Percentiles rank a stretch among this genome's conserved stretches.
These are phyloP conservation scores for Fonsecaea monophora DNA, from an alignment of 2,329 filamentous ascomycete genomes.

Conservation along the genomic window DNA sequence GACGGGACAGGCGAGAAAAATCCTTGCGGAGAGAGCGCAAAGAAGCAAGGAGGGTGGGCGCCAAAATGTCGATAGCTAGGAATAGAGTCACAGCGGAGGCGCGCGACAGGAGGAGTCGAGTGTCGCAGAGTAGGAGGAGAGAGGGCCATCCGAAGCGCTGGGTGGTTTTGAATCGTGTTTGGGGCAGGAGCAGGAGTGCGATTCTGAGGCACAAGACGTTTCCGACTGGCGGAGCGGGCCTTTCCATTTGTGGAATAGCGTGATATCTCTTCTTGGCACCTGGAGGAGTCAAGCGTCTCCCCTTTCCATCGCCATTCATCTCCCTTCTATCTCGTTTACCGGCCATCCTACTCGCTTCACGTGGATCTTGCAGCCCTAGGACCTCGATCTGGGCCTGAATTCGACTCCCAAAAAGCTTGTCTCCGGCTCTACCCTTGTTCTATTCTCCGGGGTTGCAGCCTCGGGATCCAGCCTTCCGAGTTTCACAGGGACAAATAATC, in stretches of 20 bases:
- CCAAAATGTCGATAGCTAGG: conserved; percentile 18
- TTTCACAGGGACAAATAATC: conserved; percentile 28
- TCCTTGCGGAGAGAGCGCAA: conserved; percentile 1
- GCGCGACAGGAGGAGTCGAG: conserved; percentile 15
- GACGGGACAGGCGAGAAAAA: conserved; percentile 26
- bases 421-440: conserved; percentile 14
- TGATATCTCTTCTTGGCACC: background rate
- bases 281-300: background rate
- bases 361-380: conserved; percentile 7
- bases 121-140: conserved; percentile 32
- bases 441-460: conserved; percentile 15
- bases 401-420: conserved; percentile 21
- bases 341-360: conserved; percentile 22
- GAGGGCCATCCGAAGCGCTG: conserved; percentile 31
- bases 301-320: background rate
- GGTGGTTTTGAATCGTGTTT: conserved; percentile 33
- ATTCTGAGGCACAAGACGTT: conserved; percentile 31
- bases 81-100: conserved; percentile 19
- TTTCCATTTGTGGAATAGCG: background rate
- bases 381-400: conserved; percentile 14
- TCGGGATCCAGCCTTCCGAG: conserved; percentile 25
- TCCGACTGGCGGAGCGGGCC: conserved; percentile 5
- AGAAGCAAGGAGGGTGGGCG: conserved; percentile 9
- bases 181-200: conserved; percentile 22
- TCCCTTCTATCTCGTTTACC: conserved; percentile 15